Base-by-base conservation (phyloP, 2,329 filamentous ascomycete species). In the Stemphylium beticola region DNA sequence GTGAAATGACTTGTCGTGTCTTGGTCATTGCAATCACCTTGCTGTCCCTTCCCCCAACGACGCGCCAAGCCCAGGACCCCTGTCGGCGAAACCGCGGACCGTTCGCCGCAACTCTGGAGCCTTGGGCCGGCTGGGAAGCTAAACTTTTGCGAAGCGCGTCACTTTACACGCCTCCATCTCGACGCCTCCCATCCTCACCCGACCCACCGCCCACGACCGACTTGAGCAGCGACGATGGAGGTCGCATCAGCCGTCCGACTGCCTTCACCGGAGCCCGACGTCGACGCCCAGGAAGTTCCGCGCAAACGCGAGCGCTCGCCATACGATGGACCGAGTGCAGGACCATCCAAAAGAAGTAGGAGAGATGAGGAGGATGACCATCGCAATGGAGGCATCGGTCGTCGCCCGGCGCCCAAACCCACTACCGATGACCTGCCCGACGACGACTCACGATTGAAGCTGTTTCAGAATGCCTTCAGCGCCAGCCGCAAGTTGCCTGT, bases 401-500 rank as follows among this genome's bases (percentile, higher is more conserved):
- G 91, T 92, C 62, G 62, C 39, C 59, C 62, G 4, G 37, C 56
- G 14, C 58, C 57, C 22, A 61, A 58, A 11, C 59, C 61, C 10
- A 50, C 51, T 6, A 54, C 51, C 2, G 53, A 61, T 39, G 61
- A 64, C 37, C 59, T 68, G 4, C 58, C 66, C 3, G 72, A 67
- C 15, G 71, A 74, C 55, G 73, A 75, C 54, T 64, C 67, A 15
- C 71, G 73, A 32, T 55, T 75, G 44, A 74, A 68, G 51, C 66
- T 74, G 11, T 72, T 75, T 57, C 69, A 74, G 56, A 72, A 60
- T 55, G 72, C 72, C 46, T 74, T 75, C 52, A 71, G 68, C 60
- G 57, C 69, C 17, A 64, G 51, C 29, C 96, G 79, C 91, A 92
- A 62, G 93, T 97, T 80, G 96, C 96, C 78, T 88, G 96, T 77